Base-by-base conservation (phyloP, 1,284 basidiomycete species). In the Sporisorium iseilematis-ciliati region DNA sequence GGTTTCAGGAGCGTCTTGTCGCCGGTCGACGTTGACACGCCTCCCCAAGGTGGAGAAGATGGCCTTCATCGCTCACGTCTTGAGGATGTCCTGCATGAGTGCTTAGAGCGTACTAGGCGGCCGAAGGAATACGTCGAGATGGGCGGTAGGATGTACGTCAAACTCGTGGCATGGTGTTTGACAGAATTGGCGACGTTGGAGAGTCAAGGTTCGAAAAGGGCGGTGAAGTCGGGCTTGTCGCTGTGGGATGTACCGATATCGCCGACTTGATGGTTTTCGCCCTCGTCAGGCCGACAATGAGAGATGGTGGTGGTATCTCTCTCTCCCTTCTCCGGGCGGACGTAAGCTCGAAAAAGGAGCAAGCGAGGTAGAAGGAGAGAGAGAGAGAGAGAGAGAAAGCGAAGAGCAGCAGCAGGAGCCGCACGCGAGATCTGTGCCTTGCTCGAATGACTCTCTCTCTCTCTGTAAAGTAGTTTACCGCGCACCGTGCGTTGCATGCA, bases 11-110 rank as follows among this genome's bases (percentile, higher is more conserved):
- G 55, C 3, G 10, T 57, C 45, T 7, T 64, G 53, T 23, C 40
- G 45, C 33, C 35, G 29, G 33, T 52, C 43, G 42, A 60, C 29
- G 40, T 66, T 66, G 45, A 42, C 62, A 18, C 57, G 58, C 42
- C 65, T 65, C 16, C 71, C 58, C 12, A 74, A 65, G 33, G 10
- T 61, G 25, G 61, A 57, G 10, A 74, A 62, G 52, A 74, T 64
- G 33, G 71, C 65, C 18, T 64, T 68, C 71, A 74, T 74, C 7
- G 43, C 33, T 43, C 4, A 7, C 11, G 16, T 14, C 5, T 12
- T 4, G n/a, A n/a, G 8, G 23, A 31, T 45, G 31, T 35, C 18
- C 6, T 25, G 23, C 45, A 46, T 20, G 26, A 10, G 23, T 49
- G 48, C 25, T 8, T 4, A 26, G 43, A 26, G 43, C 43, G 23